A percentile compares a stretch with the other conserved stretches of the same genome.
Conservation (phyloP, 2,329 filamentous ascomycete species). For the Kalmusia sp. region DNA sequence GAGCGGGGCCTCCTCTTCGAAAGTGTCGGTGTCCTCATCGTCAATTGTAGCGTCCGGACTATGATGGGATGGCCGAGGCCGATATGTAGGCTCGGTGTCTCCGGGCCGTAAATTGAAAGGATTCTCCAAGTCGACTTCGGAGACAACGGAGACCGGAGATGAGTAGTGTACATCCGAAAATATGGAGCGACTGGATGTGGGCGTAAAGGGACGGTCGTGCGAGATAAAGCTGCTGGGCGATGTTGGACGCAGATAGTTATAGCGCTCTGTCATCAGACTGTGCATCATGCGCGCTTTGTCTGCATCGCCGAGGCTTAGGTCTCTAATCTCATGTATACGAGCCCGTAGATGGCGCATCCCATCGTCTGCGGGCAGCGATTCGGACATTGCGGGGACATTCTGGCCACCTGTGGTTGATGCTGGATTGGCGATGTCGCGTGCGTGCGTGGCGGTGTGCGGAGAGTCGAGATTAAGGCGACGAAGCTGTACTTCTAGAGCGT, state of each 20-base stretch:
- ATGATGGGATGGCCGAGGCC: slow-evolving; percentile 21
- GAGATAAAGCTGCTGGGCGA: slow-evolving; percentile 49
- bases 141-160: slow-evolving; percentile 42
- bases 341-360: slow-evolving; percentile 56
- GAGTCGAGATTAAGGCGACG: slow-evolving; percentile 32
- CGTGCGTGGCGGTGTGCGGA: slow-evolving; percentile 30
- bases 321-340: slow-evolving; percentile 56
- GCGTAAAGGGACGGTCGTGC: slow-evolving; percentile 47
- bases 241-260: slow-evolving; percentile 46
- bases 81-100: slow-evolving; percentile 40
- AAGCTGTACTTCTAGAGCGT: slow-evolving; percentile 35
- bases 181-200: slow-evolving; percentile 42
- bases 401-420: slow-evolving; percentile 17
- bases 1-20: slow-evolving; percentile 58
- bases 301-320: slow-evolving; percentile 51
- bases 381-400: slow-evolving; percentile 39
- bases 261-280: slow-evolving; percentile 57
- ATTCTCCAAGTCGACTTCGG: slow-evolving; percentile 42
- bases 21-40: slow-evolving; percentile 58
- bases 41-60: slow-evolving; percentile 50
- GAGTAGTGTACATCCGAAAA: slow-evolving; percentile 43
- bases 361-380: slow-evolving; percentile 56
- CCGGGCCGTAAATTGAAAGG: slow-evolving; percentile 44
- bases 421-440: slow-evolving; percentile 21
- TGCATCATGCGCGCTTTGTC: slow-evolving; percentile 60